These are phyloP conservation scores for Gossypium stocksii DNA, from an alignment of 345 rosid genomes.

Conservation along the genomic window DNA sequence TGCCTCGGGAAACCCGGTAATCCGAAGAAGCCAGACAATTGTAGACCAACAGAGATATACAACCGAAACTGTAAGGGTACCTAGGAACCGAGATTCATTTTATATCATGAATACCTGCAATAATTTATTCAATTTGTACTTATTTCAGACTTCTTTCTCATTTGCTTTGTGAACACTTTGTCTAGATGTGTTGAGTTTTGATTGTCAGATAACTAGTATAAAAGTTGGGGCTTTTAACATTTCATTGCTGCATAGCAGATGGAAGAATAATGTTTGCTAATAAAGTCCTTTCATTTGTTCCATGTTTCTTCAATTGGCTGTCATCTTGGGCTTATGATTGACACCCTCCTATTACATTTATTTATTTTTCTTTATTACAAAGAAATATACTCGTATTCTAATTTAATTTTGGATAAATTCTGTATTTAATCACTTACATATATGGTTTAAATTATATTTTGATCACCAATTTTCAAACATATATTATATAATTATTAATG, in stretches of 20 bases:
- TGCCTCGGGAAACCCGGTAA: too few relatives aligned
- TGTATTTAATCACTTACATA: too few relatives aligned
- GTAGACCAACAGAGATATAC: too few relatives aligned
- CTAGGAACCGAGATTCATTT: background rate
- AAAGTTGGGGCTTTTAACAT: background rate
- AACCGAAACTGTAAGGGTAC: background rate
- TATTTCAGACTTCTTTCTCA: background rate
- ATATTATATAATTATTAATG: too few relatives aligned
- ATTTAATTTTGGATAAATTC: too few relatives aligned
- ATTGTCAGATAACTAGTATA: background rate
- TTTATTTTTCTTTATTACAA: background rate
- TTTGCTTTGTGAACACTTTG: background rate
- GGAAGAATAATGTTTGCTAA: background rate
- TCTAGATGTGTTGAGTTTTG: background rate
- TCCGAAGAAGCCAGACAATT: too few relatives aligned
- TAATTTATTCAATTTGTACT: background rate
- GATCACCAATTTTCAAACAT: too few relatives aligned
- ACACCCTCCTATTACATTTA: background rate
- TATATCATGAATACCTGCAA: background rate
- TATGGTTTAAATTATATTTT: too few relatives aligned
- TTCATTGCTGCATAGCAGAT: background rate
- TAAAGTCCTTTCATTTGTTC: background rate
- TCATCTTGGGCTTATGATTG: background rate
- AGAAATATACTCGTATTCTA: background rate
- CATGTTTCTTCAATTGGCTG: background rate